Conservation (phyloP, 352 stramenopile species). For the Elongisporangium prolatum region DNA sequence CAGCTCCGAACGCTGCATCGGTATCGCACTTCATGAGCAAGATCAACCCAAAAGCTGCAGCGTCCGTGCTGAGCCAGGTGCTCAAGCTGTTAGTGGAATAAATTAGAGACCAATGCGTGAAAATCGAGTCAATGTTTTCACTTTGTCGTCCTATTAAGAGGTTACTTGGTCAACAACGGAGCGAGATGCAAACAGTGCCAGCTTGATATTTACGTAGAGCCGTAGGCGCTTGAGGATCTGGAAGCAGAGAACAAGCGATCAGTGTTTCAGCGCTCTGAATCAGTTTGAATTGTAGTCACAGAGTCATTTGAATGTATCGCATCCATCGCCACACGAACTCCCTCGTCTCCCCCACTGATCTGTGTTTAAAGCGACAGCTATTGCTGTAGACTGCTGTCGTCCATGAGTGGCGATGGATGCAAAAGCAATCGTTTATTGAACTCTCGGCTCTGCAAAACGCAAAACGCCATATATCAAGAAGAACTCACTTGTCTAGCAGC, state of each 20-base stretch:
- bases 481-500: conserved; percentile 47
- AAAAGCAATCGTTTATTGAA: not conserved
- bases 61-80: conserved; percentile 47
- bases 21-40: conserved; percentile 47
- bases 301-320: not conserved
- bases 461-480: not conserved
- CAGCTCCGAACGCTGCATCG: conserved; percentile 19
- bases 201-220: not conserved
- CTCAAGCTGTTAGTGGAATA: conserved; percentile 33
- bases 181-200: not conserved
- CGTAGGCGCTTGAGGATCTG: conserved; percentile 25
- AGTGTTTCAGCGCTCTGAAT: not conserved
- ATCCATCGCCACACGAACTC: not conserved
- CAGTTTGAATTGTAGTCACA: not conserved
- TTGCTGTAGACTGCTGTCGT: not conserved
- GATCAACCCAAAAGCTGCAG: conserved; percentile 63
- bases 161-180: not conserved
- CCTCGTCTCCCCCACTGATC: not conserved
- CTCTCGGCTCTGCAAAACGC: not conserved
- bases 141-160: not conserved
- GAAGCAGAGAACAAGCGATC: not conserved
- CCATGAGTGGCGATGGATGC: not conserved
- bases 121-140: conserved; percentile 2
- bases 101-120: conserved; percentile 5
- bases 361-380: not conserved